Evolutionary conservation across 805 yeast genomes (phyloP).

Genomic region (Tetrapisispora iriomotensis): DNA sequence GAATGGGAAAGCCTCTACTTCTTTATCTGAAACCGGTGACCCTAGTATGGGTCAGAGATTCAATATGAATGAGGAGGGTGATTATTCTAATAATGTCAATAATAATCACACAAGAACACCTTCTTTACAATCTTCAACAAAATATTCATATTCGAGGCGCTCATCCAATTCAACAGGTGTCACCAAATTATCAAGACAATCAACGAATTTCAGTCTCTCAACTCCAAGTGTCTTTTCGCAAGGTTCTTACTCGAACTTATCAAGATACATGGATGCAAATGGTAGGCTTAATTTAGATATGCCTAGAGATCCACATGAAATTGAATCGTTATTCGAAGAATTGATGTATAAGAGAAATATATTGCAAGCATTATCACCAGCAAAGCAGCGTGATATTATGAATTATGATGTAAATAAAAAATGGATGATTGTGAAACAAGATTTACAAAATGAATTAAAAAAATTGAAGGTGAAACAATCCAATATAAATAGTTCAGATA

Average conservation of each 20-base stretch:
- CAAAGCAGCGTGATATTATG: slow-evolving; percentile 68
- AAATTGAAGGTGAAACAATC: slow-evolving; percentile 29
- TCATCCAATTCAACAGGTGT: slow-evolving; percentile 1
- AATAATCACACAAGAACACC: slow-evolving; percentile 13
- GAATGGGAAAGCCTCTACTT: slow-evolving; percentile 6
- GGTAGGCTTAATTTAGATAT: slow-evolving; percentile 41
- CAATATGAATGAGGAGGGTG: slow-evolving; percentile 4
- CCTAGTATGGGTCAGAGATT: not conserved
- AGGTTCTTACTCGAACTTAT: slow-evolving; percentile 19
- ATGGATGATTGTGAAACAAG: slow-evolving; percentile 88
- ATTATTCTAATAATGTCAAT: not conserved
- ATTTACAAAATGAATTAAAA: slow-evolving; percentile 65
- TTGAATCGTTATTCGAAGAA: slow-evolving; percentile 66
- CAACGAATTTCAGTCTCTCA: slow-evolving; percentile 16
- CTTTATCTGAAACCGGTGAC: slow-evolving; percentile 2
- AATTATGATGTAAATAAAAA: slow-evolving; percentile 68
- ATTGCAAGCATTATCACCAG: slow-evolving; percentile 55
- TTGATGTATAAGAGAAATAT: slow-evolving; percentile 73
- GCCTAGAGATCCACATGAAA: slow-evolving; percentile 55
- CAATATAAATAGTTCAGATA: not conserved
- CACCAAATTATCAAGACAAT: slow-evolving; percentile 16
- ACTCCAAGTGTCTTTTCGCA: slow-evolving; percentile 22
- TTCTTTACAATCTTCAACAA: slow-evolving; percentile 19
- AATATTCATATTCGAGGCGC: slow-evolving; percentile 17
- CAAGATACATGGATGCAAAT: slow-evolving; percentile 23